Evolutionary conservation across 495 filamentous ascomycete species (phyloP).

Genomic region (Talaromyces thailandensis): DNA sequence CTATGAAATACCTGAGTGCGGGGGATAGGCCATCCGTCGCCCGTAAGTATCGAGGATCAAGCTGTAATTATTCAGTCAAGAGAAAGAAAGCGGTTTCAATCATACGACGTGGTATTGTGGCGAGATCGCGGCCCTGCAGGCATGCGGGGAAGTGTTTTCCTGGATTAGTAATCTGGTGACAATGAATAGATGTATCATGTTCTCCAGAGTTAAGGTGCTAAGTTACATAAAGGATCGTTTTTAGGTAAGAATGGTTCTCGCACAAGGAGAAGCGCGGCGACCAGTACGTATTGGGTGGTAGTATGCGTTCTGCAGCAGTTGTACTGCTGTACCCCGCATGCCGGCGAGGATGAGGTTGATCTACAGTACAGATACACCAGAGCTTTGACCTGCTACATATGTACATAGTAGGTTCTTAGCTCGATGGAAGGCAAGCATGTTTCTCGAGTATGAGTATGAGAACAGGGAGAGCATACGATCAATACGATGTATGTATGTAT

Average conservation of each 20-base stretch:
- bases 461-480: not conserved
- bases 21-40: not conserved
- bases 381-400: not conserved
- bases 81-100: not conserved
- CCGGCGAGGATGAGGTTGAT: not conserved
- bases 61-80: not conserved
- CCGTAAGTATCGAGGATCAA: not conserved
- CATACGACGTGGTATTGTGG: not conserved
- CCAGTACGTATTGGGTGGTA: not conserved
- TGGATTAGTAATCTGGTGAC: not conserved
- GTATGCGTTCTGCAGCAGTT: not conserved
- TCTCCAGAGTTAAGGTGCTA: not conserved
- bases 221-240: no score
- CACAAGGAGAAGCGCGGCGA: not conserved
- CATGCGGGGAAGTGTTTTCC: not conserved
- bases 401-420: not conserved
- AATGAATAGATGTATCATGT: not conserved
- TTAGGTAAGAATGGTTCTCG: not conserved
- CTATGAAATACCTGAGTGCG: not conserved
- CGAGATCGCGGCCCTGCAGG: not conserved
- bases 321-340: not conserved
- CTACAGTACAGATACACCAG: not conserved
- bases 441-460: no score
- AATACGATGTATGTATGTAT: no score
- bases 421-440: not conserved